phyloP scores from a whole-genome alignment of 768 basidiomycete genomes.

The Panus rudis region DNA sequence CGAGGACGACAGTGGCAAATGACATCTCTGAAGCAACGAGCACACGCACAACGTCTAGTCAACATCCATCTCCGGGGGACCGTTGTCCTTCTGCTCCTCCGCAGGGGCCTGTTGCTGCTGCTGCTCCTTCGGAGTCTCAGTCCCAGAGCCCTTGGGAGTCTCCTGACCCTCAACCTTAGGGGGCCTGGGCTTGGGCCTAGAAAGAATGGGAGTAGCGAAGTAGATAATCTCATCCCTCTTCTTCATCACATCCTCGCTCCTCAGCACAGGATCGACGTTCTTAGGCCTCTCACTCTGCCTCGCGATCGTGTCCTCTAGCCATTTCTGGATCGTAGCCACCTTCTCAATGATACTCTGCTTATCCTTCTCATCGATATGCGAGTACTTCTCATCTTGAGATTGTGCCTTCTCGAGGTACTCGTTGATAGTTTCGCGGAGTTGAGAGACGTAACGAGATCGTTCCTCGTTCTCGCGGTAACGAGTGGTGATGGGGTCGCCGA shows the following conservation, averaged over 20 bases:
- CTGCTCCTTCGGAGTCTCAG: slow-evolving; percentile 45
- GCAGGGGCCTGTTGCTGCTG: slow-evolving; percentile 24
- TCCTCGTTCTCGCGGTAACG: slow-evolving; percentile 83
- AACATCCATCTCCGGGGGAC: slow-evolving; percentile 79
- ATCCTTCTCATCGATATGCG: slow-evolving; percentile 88
- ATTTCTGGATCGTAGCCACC: slow-evolving; percentile 84
- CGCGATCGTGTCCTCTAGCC: slow-evolving; percentile 90
- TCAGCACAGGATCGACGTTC: slow-evolving; percentile 83
- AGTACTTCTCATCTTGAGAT: slow-evolving; percentile 74
- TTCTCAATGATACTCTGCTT: slow-evolving; percentile 84
- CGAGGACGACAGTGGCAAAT: neutral
- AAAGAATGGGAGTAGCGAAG: slow-evolving; percentile 85
- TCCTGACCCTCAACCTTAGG: slow-evolving; percentile 59
- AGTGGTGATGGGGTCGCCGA: slow-evolving; percentile 82
- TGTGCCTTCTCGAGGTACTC: slow-evolving; percentile 79
- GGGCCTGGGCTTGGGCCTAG: slow-evolving; percentile 84
- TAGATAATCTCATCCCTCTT: slow-evolving; percentile 90
- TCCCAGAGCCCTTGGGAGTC: slow-evolving; percentile 65
- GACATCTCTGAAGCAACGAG: neutral
- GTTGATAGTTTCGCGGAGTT: slow-evolving; percentile 85
- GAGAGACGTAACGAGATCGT: slow-evolving; percentile 61
- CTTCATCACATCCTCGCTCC: slow-evolving; percentile 76
- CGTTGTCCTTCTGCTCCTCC: slow-evolving; percentile 32
- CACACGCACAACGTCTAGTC: slow-evolving; percentile 47
- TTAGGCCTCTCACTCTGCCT: slow-evolving; percentile 85